phyloP scores from a whole-genome alignment of 2,329 filamentous ascomycete genomes.

The Paecilomyces dactylethromorphus region DNA sequence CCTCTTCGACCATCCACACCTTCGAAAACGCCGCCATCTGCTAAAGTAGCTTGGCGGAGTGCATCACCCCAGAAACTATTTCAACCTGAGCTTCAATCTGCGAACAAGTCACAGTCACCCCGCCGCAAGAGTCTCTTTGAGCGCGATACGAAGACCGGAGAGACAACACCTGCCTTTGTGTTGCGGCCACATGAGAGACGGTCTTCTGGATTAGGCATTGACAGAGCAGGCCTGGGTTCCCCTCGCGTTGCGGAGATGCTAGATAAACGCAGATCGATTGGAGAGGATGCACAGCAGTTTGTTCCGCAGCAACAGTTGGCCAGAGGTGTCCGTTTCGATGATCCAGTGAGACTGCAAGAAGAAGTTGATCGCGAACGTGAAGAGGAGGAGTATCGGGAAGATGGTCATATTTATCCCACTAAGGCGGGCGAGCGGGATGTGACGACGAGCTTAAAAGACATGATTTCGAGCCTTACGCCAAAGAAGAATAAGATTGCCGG shows the following conservation, averaged over 20 bases:
- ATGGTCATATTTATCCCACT: constrained; percentile 38
- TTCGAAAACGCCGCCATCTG: constrained; percentile 44
- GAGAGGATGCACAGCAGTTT: constrained; percentile 59
- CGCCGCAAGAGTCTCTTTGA: constrained; percentile 46
- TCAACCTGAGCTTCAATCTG: constrained; percentile 34
- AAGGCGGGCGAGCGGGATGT: constrained; percentile 54
- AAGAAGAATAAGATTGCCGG: constrained; percentile 62
- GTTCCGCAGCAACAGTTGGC: constrained; percentile 43
- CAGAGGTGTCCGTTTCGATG: constrained; percentile 55
- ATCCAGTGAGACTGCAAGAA: constrained; percentile 56
- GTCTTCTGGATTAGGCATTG: constrained; percentile 63
- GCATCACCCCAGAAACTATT: constrained; percentile 46
- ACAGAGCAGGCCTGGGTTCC: constrained; percentile 66
- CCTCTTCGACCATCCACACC: constrained; percentile 40
- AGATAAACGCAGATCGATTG: constrained; percentile 64
- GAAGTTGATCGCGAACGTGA: constrained; percentile 58
- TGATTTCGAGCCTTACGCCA: constrained; percentile 72
- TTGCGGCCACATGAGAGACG: constrained; percentile 55
- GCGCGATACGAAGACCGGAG: constrained; percentile 47
- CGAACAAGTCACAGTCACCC: constrained; percentile 29
- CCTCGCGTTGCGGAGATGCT: constrained; percentile 66
- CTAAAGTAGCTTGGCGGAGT: constrained; percentile 39
- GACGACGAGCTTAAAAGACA: constrained; percentile 64
- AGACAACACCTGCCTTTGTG: constrained; percentile 57
- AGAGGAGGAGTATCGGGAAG: constrained; percentile 57